These are phyloP conservation scores for Entonaema liquescens DNA, from an alignment of 495 filamentous ascomycete species.

Conservation along the genomic window DNA sequence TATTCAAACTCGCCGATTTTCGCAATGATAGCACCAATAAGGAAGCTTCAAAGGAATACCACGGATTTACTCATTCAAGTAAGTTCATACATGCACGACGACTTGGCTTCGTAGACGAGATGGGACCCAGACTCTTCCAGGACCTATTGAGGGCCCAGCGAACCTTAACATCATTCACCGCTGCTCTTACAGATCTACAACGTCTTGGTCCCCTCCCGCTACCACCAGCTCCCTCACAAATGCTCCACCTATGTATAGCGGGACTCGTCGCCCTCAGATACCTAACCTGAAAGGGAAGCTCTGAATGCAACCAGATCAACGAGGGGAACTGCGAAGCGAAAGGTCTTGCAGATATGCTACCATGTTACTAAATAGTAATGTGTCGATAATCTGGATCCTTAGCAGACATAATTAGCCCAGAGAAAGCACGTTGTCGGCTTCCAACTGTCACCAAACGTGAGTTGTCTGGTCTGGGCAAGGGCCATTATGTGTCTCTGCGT, in stretches of 20 bases:
- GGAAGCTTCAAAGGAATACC: background rate
- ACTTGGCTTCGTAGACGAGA: slow-evolving; percentile 20
- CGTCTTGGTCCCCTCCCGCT: background rate
- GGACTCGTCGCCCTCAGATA: background rate
- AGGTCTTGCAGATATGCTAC: background rate
- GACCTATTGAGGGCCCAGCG: slow-evolving; percentile 1
- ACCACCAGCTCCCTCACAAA: background rate
- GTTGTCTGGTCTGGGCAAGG: background rate
- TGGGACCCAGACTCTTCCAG: background rate
- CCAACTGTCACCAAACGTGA: background rate
- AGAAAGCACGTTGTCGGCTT: background rate
- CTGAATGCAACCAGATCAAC: background rate
- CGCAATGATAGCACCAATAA: slow-evolving; percentile 3
- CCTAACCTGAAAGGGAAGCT: slow-evolving; percentile 1
- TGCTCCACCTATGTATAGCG: background rate
- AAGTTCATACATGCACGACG: slow-evolving; percentile 6
- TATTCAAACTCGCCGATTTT: background rate
- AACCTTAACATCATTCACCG: slow-evolving; percentile 16
- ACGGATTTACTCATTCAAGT: slow-evolving; percentile 4
- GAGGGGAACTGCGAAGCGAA: background rate
- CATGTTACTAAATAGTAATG: background rate
- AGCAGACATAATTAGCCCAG: background rate
- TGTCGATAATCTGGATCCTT: background rate
- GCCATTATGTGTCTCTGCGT: background rate
- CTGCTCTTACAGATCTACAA: slow-evolving; percentile 33